phyloP scores from a whole-genome alignment of 805 yeast species.

The Metschnikowia noctiluminum region DNA sequence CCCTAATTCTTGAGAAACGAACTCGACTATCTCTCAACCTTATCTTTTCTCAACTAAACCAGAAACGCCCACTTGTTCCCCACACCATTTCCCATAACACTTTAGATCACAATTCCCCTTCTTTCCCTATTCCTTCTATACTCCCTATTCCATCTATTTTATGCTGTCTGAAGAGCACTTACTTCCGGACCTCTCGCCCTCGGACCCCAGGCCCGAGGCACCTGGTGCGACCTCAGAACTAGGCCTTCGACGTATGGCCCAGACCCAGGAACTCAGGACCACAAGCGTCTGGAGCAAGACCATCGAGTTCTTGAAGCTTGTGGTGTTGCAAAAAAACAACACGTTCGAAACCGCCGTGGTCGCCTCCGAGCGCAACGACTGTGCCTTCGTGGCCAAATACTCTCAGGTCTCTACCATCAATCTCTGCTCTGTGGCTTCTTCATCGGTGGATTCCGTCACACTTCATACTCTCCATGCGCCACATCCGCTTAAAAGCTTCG shows the following conservation, averaged over 20 bases:
- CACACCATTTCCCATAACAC: no score
- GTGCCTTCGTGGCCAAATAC: conserved; percentile 51
- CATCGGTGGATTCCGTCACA: conserved; percentile 30
- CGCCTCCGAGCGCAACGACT: conserved; percentile 49
- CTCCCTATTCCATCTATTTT: no score
- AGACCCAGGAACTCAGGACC: conserved; percentile 18
- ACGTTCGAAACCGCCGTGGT: conserved; percentile 42
- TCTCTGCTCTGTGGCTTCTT: conserved; percentile 16
- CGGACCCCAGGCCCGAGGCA: neutral
- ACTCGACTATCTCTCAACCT: no score
- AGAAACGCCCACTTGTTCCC: no score
- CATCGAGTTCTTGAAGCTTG: conserved; percentile 26
- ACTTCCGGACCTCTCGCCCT: neutral
- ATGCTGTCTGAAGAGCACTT: no score
- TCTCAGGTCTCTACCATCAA: conserved; percentile 38
- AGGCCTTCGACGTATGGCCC: neutral
- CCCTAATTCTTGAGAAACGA: no score
- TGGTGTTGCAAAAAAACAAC: conserved; percentile 22
- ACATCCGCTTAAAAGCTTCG: conserved; percentile 42
- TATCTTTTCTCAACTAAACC: no score
- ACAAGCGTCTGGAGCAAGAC: conserved; percentile 20
- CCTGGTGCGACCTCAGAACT: neutral
- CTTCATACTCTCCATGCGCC: conserved; percentile 45
- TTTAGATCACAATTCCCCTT: no score
- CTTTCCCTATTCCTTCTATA: no score